Evolutionary conservation across 768 basidiomycete genomes (phyloP).

Genomic region (Termitomyces eurrhizus): DNA sequence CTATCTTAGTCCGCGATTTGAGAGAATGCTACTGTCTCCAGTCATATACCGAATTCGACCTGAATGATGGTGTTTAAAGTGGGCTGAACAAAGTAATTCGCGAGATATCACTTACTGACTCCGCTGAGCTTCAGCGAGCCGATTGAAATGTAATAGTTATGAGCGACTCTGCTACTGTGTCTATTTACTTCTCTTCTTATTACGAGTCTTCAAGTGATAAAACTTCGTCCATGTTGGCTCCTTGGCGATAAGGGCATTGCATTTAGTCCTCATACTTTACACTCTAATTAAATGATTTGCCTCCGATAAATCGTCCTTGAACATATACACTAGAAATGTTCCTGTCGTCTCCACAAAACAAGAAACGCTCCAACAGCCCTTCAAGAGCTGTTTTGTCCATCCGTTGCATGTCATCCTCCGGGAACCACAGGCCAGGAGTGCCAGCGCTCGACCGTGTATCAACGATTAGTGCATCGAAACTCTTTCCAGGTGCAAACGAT

Average conservation of each 20-base stretch:
- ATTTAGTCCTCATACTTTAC: background rate
- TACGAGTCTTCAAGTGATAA: background rate
- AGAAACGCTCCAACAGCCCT: conserved; percentile 74
- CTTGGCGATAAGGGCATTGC: background rate
- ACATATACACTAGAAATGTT: conserved; percentile 84
- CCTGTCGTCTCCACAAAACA: conserved; percentile 84
- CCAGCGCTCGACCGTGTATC: conserved; percentile 48
- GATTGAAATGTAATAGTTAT: too few species aligned
- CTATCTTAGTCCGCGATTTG: conserved; percentile 35
- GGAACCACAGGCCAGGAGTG: conserved; percentile 56
- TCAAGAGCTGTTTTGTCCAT: conserved; percentile 22
- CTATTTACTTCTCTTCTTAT: background rate
- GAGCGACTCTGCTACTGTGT: background rate
- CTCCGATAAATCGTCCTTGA: conserved; percentile 75
- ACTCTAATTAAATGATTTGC: conserved; percentile 34
- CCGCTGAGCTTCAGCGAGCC: too few species aligned
- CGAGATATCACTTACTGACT: too few species aligned
- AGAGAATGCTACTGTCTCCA: conserved; percentile 44
- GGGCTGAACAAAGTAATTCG: background rate
- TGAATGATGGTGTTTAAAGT: conserved; percentile 36
- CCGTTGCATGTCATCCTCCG: conserved; percentile 27
- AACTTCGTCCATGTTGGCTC: background rate
- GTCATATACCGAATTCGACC: conserved; percentile 32
- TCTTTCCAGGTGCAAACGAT: conserved; percentile 75
- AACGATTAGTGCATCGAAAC: conserved; percentile 86